Conservation (phyloP, 257 asterid genomes). For the Oldenlandia corymbosa region DNA sequence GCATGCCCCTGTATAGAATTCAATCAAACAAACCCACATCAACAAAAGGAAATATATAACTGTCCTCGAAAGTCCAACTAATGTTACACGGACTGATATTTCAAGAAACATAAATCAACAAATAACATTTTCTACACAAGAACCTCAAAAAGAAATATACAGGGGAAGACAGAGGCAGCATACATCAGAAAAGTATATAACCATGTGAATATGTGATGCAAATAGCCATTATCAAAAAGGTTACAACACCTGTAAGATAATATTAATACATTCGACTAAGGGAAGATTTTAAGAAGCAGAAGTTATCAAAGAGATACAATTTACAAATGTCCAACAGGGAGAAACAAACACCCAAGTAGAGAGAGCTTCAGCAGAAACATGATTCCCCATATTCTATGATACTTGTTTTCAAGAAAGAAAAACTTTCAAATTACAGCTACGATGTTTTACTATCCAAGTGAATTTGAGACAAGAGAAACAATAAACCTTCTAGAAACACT, state of each 20-base stretch:
- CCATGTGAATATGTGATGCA: too few relatives aligned
- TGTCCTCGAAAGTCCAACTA: not conserved
- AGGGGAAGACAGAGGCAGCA: not conserved
- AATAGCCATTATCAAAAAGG: too few relatives aligned
- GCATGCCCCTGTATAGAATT: conserved; percentile 52
- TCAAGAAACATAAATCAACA: not conserved
- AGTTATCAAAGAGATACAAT: too few relatives aligned
- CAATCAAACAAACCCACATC: not conserved
- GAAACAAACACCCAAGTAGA: too few relatives aligned
- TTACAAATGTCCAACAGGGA: too few relatives aligned
- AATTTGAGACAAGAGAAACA: too few relatives aligned
- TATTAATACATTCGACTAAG: too few relatives aligned
- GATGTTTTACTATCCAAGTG: not conserved
- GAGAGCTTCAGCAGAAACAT: too few relatives aligned
- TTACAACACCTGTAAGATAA: too few relatives aligned
- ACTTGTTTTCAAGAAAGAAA: not conserved
- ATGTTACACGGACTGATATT: not conserved
- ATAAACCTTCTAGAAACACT: not conserved
- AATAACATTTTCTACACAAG: not conserved
- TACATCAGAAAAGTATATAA: not conserved
- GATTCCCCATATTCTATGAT: not conserved
- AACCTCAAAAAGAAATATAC: not conserved
- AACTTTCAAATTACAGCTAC: not conserved
- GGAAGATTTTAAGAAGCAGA: too few relatives aligned
- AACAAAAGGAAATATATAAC: not conserved